Conservation (phyloP, 805 yeast genomes). For the Ogataea henricii region DNA sequence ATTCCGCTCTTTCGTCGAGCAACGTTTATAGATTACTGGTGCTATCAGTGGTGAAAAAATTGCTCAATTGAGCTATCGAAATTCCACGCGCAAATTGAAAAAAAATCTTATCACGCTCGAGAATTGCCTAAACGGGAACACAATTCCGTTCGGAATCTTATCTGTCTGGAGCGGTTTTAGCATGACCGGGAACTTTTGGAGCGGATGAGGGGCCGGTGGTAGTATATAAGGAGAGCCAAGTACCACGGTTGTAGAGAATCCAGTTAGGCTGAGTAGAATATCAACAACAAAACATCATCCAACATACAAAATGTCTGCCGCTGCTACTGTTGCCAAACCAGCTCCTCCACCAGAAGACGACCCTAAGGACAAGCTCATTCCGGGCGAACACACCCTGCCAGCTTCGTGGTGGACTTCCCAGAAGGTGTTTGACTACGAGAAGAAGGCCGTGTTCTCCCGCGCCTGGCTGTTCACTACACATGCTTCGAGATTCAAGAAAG, state of each 20-base stretch:
- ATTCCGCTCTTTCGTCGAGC: slow-evolving; percentile 2
- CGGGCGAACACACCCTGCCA: slow-evolving; percentile 56
- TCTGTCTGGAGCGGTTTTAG: background rate
- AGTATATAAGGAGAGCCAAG: slow-evolving; percentile 5
- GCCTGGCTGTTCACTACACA: slow-evolving; percentile 60
- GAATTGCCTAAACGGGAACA: slow-evolving; percentile 10
- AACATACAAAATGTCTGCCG: slow-evolving; percentile 25
- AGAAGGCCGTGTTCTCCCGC: slow-evolving; percentile 56
- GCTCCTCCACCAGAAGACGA: slow-evolving; percentile 33
- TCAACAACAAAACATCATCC: slow-evolving; percentile 1
- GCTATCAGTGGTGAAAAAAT: slow-evolving; percentile 5
- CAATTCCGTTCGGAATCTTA: slow-evolving; percentile 13
- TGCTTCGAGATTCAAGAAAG: slow-evolving; percentile 51
- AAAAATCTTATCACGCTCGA: slow-evolving; percentile 1
- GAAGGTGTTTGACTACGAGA: slow-evolving; percentile 58
- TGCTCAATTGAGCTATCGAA: slow-evolving; percentile 1
- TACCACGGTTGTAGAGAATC: too few relatives aligned
- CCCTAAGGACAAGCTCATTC: slow-evolving; percentile 34
- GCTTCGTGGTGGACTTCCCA: slow-evolving; percentile 69
- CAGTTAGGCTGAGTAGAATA: background rate
- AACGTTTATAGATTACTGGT: background rate
- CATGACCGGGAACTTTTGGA: background rate
- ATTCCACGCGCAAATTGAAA: background rate
- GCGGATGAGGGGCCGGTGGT: background rate
- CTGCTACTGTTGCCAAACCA: slow-evolving; percentile 23